Base-by-base conservation (phyloP, 345 rosid species). In the Pugionium dolabratum region DNA sequence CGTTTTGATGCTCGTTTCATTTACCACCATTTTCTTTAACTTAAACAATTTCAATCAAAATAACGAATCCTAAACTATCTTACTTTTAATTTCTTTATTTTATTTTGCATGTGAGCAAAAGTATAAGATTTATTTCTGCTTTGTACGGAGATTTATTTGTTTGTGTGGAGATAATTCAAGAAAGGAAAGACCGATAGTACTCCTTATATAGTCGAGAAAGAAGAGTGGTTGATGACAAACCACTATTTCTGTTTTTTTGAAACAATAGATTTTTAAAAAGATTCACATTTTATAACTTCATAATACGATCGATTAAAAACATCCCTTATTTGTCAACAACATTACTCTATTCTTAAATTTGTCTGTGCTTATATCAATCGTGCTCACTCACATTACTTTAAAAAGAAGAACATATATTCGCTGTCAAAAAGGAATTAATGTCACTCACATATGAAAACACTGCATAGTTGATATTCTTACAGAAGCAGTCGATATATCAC, bases 1-100 rank as follows among this genome's bases (percentile, higher is more conserved):
- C 2, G 44, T 40, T 62, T 62, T 48, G 35, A 62, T 48, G 46
- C 25, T 48, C 7, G 42, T 60, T 60, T 9, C 42, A 32, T 60
- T 60, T 18, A 60, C 18, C 39, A 25, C 42, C 53, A 60, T 60
- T 9, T 53, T 53, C 40, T 36, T 7, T 5, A 36, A 3, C 6
- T 1, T 6, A 0, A 36, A 36, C 40, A 36, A 36, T 4, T 18
- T 18, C 18, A 18, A 49, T 49, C 53, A 49, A 9, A 49, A 28
- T 7, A 49, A 49, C 18, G 18, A 18, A 18, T 18, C 18, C 18
- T 18, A 18, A 18, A 49, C 34, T 5, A 29, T 8, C 33, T 28
- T 49, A 28, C 33, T 49, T 8, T 28, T 28, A 4, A 34, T 34
- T 34, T 34, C 7, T 34, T 7, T 48, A 28, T 8, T 8, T 49